Base-by-base conservation (phyloP, 2,329 filamentous ascomycete species). In the Cercospora berteroae region DNA sequence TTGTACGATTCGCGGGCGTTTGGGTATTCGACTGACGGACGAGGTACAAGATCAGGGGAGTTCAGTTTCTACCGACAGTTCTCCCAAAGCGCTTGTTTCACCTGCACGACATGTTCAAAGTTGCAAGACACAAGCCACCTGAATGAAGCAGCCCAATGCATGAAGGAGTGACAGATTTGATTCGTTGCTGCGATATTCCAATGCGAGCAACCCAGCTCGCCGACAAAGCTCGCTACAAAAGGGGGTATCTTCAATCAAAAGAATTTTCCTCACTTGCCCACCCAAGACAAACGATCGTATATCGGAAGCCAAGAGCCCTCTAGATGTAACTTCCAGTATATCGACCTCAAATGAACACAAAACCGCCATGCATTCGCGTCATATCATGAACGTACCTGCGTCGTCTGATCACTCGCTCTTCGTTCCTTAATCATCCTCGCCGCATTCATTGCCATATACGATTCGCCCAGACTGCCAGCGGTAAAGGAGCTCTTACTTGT, bases 381-480 rank as follows among this genome's bases (percentile, higher is more conserved):
- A 55, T 6, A n/a, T 42, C 36, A 55, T 27, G 48, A 55, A 16
- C 23, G 23, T 12, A 55, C 48, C 2, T 25, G 48, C 48, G 48
- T 58, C 33, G 66, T 60, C n/a, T 71, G 65, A 23, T 71, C 69
- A n/a, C 56, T 67, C 36, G 65, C 33, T 55, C 56, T 60, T 6
- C 70, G 67, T 13, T 66, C 65, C 50, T 67, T 65, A 23, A 69
- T 74, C 70, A 77, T 70, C 63, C 71, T 65, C 67, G 77, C 75
- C n/a, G 77, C 77, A 68, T 76, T 75, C 23, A 71, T 65, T 9
- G 73, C 74, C 77, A 79, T 79, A 58, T 73, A 79, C 5, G 69
- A 73, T 72, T 78, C 77, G 9, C 77, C 77, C 23, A 79, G 58
- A 48, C 70, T 73, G n/a, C 77, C 76, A 23, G 64, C 71, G 20